These are phyloP conservation scores for Eucalyptus microcorys DNA, from an alignment of 345 rosid genomes.

Conservation along the genomic window DNA sequence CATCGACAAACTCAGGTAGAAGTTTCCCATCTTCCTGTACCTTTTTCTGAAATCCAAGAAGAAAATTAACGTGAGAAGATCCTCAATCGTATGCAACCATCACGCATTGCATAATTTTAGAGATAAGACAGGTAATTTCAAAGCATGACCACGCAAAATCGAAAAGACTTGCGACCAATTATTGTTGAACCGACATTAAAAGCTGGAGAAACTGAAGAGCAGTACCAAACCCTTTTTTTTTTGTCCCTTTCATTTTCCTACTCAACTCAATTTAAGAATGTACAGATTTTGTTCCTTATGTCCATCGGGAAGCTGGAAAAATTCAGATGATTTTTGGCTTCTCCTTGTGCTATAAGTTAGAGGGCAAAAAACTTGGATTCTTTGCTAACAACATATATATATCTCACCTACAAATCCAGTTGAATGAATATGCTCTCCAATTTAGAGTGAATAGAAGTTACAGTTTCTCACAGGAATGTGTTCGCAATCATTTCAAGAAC, in stretches of 20 bases:
- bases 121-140: neutral
- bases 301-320: neutral
- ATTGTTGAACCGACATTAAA: neutral
- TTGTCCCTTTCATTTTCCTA: neutral
- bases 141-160: neutral
- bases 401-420: neutral
- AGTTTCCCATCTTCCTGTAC: constrained; percentile 74
- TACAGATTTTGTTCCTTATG: neutral
- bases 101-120: neutral
- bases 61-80: neutral
- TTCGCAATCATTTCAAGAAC: neutral
- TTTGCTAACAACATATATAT: neutral
- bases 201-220: neutral
- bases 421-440: neutral
- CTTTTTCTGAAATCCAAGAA: constrained; percentile 43
- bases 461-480: neutral
- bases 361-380: neutral
- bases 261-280: neutral
- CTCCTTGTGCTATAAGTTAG: neutral
- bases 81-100: neutral
- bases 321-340: neutral
- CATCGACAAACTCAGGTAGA: constrained; percentile 81
- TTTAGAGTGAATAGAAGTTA: neutral
- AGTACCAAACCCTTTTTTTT: neutral
- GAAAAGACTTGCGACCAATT: neutral